Evolutionary conservation across 2,329 filamentous ascomycete genomes (phyloP), one percentile per base, ranked within the genome.

Genomic region (Xylaria digitata): DNA sequence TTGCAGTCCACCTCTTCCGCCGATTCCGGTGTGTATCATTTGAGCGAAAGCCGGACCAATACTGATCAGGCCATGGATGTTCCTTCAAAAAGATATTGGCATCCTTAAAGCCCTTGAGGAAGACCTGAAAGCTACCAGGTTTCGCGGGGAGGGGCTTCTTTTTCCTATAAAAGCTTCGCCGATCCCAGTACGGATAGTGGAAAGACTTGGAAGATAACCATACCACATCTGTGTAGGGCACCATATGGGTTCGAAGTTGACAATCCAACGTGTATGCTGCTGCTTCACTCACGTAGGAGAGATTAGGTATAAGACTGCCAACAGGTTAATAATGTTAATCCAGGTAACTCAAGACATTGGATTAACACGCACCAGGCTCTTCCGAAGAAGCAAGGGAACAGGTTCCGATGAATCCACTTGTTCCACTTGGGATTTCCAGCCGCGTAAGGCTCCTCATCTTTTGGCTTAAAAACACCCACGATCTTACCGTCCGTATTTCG

Each of bases 381-480:
- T 19, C 96, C 96, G 75, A 99, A 99, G 80, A 93, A 97, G 82
- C 96, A 99, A 8, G 96, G 96, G 74, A 99, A 98, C 71, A 99
- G 78, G 78, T 99, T 99, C 70, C 96, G 87, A 79, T 99, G 96
- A 82, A 99, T 94, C 96, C 96, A 99, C 81, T 99, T 99, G 74
- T 96, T 98, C 95, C 95, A 98, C 79, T 99, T 99, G 6, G 96
- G 96, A 77, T 99, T 99, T 73, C 93, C 92, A 37, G 93, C 96
- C 1, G 96, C 96, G 77, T 97, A 99, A 0, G 96, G 96, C 79
- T 99, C 96, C 81, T 99, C 96, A 74, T 99, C 96, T 81, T 99
- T 99, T 48, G 96, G 96, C 79, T 99, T 99, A 82, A 99, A 99
- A 4, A 99, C 96, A 42, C 94, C 96, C 3, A 99, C 93, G 17